Base-by-base conservation (phyloP, 768 basidiomycete genomes). In the Cytidiella melzeri region DNA sequence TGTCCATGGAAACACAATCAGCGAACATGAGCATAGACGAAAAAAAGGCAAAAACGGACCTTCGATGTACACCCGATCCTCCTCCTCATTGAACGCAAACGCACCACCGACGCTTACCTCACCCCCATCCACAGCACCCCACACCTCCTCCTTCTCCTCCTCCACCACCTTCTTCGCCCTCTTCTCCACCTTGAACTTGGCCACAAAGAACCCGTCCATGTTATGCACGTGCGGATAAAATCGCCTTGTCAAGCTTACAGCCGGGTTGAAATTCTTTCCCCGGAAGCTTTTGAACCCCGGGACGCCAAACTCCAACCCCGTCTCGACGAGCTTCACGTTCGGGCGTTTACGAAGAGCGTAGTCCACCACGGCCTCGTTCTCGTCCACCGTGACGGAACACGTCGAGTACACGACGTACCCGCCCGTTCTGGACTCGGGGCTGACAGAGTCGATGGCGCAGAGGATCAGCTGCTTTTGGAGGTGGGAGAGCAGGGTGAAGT, bases 141-240 rank as follows among this genome's bases (percentile, higher is more conserved):
- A 40, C 28, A 70, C 62, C 39, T 65, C 55, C 25, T 66, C 70
- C 27, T 61, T 65, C 6, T 55, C 55, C 41, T 65, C 65, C 34
- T 58, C 62, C 47, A 60, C 61, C 28, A 50, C 60, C 69, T 87
- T 93, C 42, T 70, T 63, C 28, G 41, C 19, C 51, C 84, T 76
- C 67, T 81, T 89, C 64, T 82, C 86, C n/a, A 98, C 84, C 68
- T 89, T 94, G 77, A 99, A 91, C 68, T 98, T 98, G 51, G 95
- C 95, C 48, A 98, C 94, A 66, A 79, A 99, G 77, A 99, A 99
- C 4, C 96, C 96, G 65, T 99, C 96, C 94, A 98, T 96, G 69
- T 99, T 99, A 70, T 97, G 94, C 59, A 96, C 93, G 67, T 97
- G 94, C 13, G 94, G 90, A 64, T 93, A 95, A 67, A 92, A 95